Evolutionary conservation across 768 basidiomycete genomes (phyloP).

Genomic region (Russula sp.): DNA sequence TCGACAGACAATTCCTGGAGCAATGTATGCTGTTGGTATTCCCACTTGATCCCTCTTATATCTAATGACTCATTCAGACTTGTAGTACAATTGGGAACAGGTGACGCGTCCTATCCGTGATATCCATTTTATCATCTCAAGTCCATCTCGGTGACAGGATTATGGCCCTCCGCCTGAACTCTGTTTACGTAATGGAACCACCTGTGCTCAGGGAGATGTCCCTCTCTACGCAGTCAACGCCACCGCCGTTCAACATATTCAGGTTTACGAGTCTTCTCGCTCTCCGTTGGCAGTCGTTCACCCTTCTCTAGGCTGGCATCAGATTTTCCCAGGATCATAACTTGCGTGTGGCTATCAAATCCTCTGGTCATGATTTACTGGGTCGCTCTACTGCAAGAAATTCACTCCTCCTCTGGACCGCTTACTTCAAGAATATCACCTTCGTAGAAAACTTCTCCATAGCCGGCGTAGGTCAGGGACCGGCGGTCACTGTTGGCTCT

Average conservation of each 20-base stretch:
- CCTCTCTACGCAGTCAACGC: conserved; percentile 23
- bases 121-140: neutral
- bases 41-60: neutral
- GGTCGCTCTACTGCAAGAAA: conserved; percentile 33
- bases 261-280: neutral
- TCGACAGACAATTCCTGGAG: conserved; percentile 19
- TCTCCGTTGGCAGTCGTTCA: neutral
- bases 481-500: conserved; percentile 17
- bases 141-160: neutral
- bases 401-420: conserved; percentile 39
- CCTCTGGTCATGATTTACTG: neutral
- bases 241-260: conserved; percentile 14
- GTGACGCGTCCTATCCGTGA: neutral
- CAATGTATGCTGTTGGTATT: conserved; percentile 18
- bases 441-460: neutral
- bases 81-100: conserved; percentile 24
- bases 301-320: neutral
- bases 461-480: conserved; percentile 23
- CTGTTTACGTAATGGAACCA: neutral
- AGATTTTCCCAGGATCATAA: neutral
- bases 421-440: conserved; percentile 32
- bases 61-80: neutral
- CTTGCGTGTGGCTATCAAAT: neutral
- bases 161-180: conserved; percentile 6
- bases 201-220: conserved; percentile 19